Percentiles rank a stretch among this genome's conserved stretches.
Conservation (phyloP, 768 basidiomycete species). For the Suillus hirtellus region DNA sequence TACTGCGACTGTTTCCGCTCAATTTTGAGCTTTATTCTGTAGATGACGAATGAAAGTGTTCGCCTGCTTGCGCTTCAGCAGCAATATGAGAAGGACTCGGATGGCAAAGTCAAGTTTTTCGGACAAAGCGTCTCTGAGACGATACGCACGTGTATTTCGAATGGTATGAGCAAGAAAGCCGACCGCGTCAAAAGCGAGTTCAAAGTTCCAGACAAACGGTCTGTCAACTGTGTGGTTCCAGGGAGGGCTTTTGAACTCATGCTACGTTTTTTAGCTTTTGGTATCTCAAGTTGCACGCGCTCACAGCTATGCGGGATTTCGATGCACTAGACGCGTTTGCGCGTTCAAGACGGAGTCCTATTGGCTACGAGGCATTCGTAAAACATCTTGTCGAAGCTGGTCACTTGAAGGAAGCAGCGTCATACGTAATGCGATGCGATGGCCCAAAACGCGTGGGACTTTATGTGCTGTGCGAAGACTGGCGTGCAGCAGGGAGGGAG, state of each 20-base stretch:
- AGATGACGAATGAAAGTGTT: slow-evolving; percentile 92
- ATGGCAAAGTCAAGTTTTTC: slow-evolving; percentile 77
- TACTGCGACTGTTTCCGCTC: neutral
- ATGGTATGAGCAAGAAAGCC: slow-evolving; percentile 81
- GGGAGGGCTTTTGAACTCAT: neutral
- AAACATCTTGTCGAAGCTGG: slow-evolving; percentile 75
- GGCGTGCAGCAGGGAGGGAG: slow-evolving; percentile 83
- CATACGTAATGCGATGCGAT: slow-evolving; percentile 85
- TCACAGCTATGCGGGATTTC: slow-evolving; percentile 81
- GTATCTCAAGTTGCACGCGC: slow-evolving; percentile 85
- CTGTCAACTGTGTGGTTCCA: slow-evolving; percentile 19
- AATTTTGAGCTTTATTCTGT: neutral
- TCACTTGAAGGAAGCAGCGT: slow-evolving; percentile 70
- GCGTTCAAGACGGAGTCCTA: slow-evolving; percentile 86
- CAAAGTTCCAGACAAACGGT: slow-evolving; percentile 96
- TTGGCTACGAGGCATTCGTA: slow-evolving; percentile 93
- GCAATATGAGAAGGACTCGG: slow-evolving; percentile 82
- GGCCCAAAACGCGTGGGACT: slow-evolving; percentile 79
- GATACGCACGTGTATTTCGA: slow-evolving; percentile 72
- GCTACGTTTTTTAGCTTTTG: slow-evolving; percentile 65
- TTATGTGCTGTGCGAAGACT: slow-evolving; percentile 89
- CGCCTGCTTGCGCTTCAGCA: slow-evolving; percentile 81
- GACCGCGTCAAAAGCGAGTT: slow-evolving; percentile 89
- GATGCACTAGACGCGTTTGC: slow-evolving; percentile 85
- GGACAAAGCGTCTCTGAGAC: slow-evolving; percentile 88